phyloP scores from a whole-genome alignment of 345 rosid species.

The Citrus unshiu region DNA sequence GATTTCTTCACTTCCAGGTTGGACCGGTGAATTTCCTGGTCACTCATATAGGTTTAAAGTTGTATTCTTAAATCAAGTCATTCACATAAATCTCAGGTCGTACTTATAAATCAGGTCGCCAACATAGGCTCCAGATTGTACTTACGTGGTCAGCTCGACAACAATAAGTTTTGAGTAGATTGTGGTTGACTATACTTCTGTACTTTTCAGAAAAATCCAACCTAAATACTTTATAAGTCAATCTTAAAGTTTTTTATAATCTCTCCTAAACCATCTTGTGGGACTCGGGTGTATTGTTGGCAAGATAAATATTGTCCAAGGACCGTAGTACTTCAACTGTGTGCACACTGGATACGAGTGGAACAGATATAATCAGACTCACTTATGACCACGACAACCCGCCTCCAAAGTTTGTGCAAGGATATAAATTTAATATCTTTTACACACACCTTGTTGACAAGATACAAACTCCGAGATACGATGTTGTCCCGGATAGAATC shows the following conservation, averaged over 20 bases:
- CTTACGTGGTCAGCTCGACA: too few relatives aligned
- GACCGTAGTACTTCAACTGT: slow-evolving; percentile 84
- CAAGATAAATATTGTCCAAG: slow-evolving; percentile 94
- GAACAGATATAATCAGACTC: slow-evolving; percentile 93
- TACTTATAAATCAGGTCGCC: too few relatives aligned
- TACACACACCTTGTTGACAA: slow-evolving; percentile 86
- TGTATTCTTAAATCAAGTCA: too few relatives aligned
- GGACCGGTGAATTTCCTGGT: too few relatives aligned
- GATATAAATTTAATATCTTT: slow-evolving; percentile 91
- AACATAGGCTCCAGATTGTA: too few relatives aligned
- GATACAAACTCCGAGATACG: slow-evolving; percentile 70
- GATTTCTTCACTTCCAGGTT: too few relatives aligned
- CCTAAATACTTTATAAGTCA: neutral
- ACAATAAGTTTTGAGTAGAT: too few relatives aligned
- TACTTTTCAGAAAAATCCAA: too few relatives aligned
- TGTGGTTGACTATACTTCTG: too few relatives aligned
- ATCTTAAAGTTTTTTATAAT: neutral
- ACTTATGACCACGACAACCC: slow-evolving; percentile 92
- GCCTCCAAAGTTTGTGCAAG: slow-evolving; percentile 90
- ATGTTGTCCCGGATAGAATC: slow-evolving; percentile 74
- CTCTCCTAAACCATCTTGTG: neutral
- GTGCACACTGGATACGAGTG: slow-evolving; percentile 98
- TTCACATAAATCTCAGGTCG: too few relatives aligned
- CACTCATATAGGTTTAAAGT: too few relatives aligned
- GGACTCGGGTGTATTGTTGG: slow-evolving; percentile 85